Conservation (phyloP, 1,284 basidiomycete genomes). For the Tilletiopsis washingtonensis region DNA sequence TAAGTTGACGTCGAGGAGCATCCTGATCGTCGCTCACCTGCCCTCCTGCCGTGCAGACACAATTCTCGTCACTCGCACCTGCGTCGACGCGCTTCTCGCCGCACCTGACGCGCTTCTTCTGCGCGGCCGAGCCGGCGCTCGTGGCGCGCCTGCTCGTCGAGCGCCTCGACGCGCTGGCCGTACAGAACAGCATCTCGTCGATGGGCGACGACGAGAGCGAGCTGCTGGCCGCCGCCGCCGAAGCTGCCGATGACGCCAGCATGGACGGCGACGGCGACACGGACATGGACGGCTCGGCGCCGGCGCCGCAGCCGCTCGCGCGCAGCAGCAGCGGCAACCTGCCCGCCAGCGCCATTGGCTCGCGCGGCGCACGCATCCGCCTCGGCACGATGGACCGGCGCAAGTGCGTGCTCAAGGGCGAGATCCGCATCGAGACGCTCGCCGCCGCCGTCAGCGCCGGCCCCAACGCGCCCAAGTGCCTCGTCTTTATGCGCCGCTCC, state of each 20-base stretch:
- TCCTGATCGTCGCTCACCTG: not conserved
- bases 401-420: conserved; percentile 42
- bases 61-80: conserved; percentile 11
- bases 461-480: conserved; percentile 7
- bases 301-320: conserved; percentile 1
- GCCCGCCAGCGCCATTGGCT: conserved; percentile 7
- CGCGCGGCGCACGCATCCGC: conserved; percentile 33
- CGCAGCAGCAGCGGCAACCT: not conserved
- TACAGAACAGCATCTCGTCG: conserved; percentile 19
- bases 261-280: conserved; percentile 20
- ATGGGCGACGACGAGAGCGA: conserved; percentile 18
- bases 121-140: conserved; percentile 14
- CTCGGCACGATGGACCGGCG: conserved; percentile 38
- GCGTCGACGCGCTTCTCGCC: conserved; percentile 23
- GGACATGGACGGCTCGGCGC: not conserved
- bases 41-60: conserved; percentile 13
- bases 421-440: conserved; percentile 36
- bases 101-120: conserved; percentile 45
- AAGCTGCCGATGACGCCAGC: conserved; percentile 11
- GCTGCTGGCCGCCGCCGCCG: conserved; percentile 1
- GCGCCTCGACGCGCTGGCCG: conserved; percentile 23
- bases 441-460: not conserved
- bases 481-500: conserved; percentile 43
- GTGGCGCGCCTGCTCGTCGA: conserved; percentile 18
- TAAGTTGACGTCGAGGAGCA: not conserved